Base-by-base conservation (phyloP, 768 basidiomycete genomes). In the Solioccasus polychromus region DNA sequence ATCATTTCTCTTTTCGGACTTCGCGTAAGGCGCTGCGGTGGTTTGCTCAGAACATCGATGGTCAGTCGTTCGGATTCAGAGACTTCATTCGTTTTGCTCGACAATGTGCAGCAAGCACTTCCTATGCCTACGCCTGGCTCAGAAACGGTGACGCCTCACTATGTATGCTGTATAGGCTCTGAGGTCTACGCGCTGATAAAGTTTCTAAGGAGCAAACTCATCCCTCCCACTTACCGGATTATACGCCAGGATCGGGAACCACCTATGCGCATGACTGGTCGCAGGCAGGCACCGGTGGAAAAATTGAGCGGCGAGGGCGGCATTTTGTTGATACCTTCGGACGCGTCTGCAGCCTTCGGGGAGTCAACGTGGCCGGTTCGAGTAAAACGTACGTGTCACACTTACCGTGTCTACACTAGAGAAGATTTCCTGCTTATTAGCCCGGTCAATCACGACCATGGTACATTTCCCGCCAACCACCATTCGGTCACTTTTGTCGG, bases 261-360 rank as follows among this genome's bases (percentile, higher is more conserved):
- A 76, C 81, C 2, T 86, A 78, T 50, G 86, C 85, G 0, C 88
- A 90, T 52, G 82, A 86, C 58, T 92, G 85, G 88, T 84, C 82
- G 9, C 54, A 44, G 12, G 47, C 60, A 24, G 77, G 72, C 19
- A 84, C 79, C 0, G 82, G 79, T 12, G 80, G 80, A 19, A 63
- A 63, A 12, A 60, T 93, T 19, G 66, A 67, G 25, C 73, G 79
- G 2, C 76, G 79, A 42, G 92, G 92, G 0, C 73, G 90, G 14
- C 82, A 96, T 61, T 89, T 96, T 54, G 69, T 92, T 2, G 94
- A 98, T 61, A 68, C 67, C 2, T 79, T 82, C 56, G 89, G 88
- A 4, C 79, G 94, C 37, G 82, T 94, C 4, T 85, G 93, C 59
- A 77, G 73, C 45, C 70, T 93, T 30, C 74, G 92, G 48, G 94